These are phyloP conservation scores for Trapa incisa DNA, from an alignment of 345 rosid genomes.

Conservation along the genomic window DNA sequence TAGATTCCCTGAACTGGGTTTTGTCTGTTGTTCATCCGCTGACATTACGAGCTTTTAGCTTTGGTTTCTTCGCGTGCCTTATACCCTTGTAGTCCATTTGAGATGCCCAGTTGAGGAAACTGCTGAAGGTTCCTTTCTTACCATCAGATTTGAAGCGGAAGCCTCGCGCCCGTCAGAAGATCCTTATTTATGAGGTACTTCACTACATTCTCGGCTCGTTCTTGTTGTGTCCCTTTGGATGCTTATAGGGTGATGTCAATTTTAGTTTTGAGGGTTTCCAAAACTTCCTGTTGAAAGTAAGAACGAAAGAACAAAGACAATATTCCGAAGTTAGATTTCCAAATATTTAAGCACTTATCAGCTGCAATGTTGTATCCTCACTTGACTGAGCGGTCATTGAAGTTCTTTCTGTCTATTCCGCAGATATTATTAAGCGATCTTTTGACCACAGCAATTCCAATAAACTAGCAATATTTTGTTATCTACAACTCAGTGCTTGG, in stretches of 20 bases:
- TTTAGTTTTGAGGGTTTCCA: not conserved
- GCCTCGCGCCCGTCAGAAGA: not conserved
- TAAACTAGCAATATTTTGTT: not conserved
- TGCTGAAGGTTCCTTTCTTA: constrained; percentile 1
- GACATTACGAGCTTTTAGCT: no score
- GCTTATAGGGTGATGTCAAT: not conserved
- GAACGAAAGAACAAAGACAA: not conserved
- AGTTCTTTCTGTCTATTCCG: not conserved
- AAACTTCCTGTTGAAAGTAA: not conserved
- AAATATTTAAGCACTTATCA: not conserved
- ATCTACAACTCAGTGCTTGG: not conserved
- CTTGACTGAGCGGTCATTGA: not conserved
- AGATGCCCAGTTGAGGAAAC: not conserved
- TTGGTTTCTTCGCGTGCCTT: no score
- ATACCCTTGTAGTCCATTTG: not conserved
- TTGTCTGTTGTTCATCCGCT: not conserved
- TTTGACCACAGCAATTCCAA: not conserved
- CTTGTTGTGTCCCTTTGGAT: not conserved
- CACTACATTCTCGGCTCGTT: not conserved
- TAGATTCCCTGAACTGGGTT: not conserved
- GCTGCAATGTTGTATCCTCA: no score
- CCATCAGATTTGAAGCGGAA: not conserved
- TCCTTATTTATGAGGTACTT: not conserved
- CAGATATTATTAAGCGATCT: not conserved
- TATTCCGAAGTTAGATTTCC: not conserved